Percentiles rank a stretch among this genome's conserved stretches.
Evolutionary conservation across 164 flowering plant genomes (phyloP).

Genomic region (Vitis labrusca): DNA sequence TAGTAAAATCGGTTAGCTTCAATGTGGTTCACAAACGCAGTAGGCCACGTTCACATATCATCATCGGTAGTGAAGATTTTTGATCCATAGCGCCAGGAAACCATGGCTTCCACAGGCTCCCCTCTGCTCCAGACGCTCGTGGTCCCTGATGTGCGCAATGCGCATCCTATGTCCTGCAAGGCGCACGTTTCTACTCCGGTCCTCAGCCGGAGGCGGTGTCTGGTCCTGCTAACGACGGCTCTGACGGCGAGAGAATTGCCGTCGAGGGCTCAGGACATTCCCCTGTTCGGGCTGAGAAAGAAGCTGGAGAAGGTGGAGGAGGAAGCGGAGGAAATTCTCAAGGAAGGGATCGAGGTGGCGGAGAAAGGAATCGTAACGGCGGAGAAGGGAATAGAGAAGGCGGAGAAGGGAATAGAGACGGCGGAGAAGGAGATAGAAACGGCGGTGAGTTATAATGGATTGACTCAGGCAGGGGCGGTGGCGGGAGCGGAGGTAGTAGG

Average conservation of each 20-base stretch:
- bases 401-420: conserved; percentile 33
- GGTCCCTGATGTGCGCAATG: conserved; percentile 20
- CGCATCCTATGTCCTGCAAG: conserved; percentile 14
- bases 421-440: conserved; percentile 37
- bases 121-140: conserved; percentile 23
- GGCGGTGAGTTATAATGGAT: conserved; percentile 38
- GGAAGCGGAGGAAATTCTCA: conserved; percentile 65
- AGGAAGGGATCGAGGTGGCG: conserved; percentile 62
- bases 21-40: too few relatives aligned
- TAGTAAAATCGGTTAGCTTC: too few relatives aligned
- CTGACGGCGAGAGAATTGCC: conserved; percentile 24
- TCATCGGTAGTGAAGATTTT: too few relatives aligned
- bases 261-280: conserved; percentile 69
- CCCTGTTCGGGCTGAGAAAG: conserved; percentile 77
- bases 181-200: conserved; percentile 11
- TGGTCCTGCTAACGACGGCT: conserved; percentile 44
- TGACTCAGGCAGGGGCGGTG: conserved; percentile 79
- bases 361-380: conserved; percentile 57
- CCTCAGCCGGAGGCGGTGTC: conserved; percentile 45
- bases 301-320: conserved; percentile 71
- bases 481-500: conserved; percentile 73
- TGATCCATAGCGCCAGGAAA: background rate
- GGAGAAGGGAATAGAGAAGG: conserved; percentile 51
- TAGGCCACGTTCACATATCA: too few relatives aligned
- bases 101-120: conserved; percentile 49